A percentile compares a stretch with the other conserved stretches of the same genome.
Conservation (phyloP, 805 yeast species). For the Saccharomycopsis olivae region DNA sequence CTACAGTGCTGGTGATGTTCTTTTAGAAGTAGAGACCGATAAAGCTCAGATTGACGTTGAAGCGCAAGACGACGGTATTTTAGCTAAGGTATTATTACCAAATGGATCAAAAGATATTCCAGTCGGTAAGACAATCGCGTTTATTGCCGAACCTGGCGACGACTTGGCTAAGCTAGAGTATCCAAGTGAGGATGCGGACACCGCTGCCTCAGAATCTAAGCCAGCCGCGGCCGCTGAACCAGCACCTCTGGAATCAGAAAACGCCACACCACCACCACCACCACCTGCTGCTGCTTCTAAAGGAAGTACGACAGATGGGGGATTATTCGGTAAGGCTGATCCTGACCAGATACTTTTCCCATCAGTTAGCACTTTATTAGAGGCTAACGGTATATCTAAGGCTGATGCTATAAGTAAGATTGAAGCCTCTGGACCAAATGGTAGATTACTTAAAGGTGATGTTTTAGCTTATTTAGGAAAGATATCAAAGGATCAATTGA, state of each 20-base stretch:
- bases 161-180: constrained; percentile 54
- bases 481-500: constrained; percentile 46
- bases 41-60: constrained; percentile 78
- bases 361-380: constrained; percentile 61
- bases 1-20: constrained; percentile 73
- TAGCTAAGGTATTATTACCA: constrained; percentile 60
- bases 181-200: constrained; percentile 34
- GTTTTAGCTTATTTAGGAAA: constrained; percentile 75
- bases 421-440: constrained; percentile 80
- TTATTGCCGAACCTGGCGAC: constrained; percentile 79
- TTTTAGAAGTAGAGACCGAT: constrained; percentile 78
- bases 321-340: constrained; percentile 37
- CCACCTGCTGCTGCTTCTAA: constrained; percentile 17
- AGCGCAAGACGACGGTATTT: constrained; percentile 82
- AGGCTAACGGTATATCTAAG: constrained; percentile 47
- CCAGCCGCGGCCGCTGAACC: constrained; percentile 19
- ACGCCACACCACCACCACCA: too few species aligned
- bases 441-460: constrained; percentile 84
- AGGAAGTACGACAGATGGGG: neutral
- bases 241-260: constrained; percentile 13
- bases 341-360: constrained; percentile 63
- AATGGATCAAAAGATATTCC: constrained; percentile 74
- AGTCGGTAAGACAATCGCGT: constrained; percentile 88
- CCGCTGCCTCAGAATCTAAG: constrained; percentile 21
- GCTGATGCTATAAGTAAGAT: constrained; percentile 66